Evolutionary conservation across 2,329 filamentous ascomycete genomes (phyloP).

Genomic region (Xylaria multiplex): DNA sequence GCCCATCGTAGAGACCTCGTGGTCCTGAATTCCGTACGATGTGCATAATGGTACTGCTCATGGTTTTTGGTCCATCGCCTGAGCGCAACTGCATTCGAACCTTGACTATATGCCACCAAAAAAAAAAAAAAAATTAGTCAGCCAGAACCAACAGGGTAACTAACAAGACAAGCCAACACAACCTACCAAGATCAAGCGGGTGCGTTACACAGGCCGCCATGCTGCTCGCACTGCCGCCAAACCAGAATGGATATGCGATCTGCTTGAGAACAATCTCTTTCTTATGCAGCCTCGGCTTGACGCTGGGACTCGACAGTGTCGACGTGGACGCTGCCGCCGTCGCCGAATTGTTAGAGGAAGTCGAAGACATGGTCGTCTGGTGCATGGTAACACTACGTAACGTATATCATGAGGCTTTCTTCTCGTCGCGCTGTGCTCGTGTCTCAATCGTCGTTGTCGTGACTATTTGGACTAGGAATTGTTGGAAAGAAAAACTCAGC

Average conservation of each 20-base stretch:
- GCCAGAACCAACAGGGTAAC: slow-evolving; percentile 1
- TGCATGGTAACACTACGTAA: slow-evolving; percentile 21
- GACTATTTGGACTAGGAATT: not conserved
- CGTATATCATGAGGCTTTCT: not conserved
- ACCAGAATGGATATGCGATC: slow-evolving; percentile 84
- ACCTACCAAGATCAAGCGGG: slow-evolving; percentile 88
- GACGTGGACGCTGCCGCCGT: slow-evolving; percentile 40
- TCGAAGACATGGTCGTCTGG: slow-evolving; percentile 37
- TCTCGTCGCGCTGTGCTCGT: not conserved
- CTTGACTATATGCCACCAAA: slow-evolving; percentile 59
- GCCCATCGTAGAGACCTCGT: slow-evolving; percentile 86
- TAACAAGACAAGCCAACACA: not conserved
- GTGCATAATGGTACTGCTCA: slow-evolving; percentile 86
- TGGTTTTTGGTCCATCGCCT: slow-evolving; percentile 78
- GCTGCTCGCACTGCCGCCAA: slow-evolving; percentile 93
- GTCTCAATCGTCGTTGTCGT: not conserved
- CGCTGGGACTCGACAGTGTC: slow-evolving; percentile 34
- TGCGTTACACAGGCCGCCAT: slow-evolving; percentile 93
- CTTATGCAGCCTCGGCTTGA: slow-evolving; percentile 50
- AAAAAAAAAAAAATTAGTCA: slow-evolving; percentile 3
- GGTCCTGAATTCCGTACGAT: slow-evolving; percentile 80
- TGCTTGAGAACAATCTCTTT: slow-evolving; percentile 55
- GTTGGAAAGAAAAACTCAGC: slow-evolving; percentile 16
- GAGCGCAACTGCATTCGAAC: slow-evolving; percentile 87
- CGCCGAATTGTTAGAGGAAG: slow-evolving; percentile 38